Percentiles rank a stretch among this genome's conserved stretches.
These are phyloP conservation scores for Coemansia sp. DNA, from an alignment of 192 early-diverging fungal genomes.

Conservation along the genomic window DNA sequence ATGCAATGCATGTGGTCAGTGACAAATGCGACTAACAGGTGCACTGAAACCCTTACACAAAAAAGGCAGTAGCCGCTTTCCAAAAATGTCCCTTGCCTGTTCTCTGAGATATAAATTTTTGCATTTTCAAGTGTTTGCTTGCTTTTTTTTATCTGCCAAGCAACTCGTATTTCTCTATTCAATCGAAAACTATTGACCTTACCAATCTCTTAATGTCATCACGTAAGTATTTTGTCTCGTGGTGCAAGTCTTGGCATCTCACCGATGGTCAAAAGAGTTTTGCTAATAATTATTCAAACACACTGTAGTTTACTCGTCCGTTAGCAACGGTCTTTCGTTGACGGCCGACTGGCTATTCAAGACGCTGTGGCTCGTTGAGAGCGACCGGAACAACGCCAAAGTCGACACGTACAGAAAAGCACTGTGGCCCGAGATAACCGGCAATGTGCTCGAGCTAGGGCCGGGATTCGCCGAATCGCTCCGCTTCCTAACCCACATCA, in stretches of 20 bases:
- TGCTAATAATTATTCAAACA: background rate
- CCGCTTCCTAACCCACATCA: slow-evolving; percentile 30
- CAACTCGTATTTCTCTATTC: background rate
- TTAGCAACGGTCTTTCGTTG: background rate
- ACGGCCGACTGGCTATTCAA: slow-evolving; percentile 38
- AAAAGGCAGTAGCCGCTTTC: background rate
- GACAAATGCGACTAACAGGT: background rate
- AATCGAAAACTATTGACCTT: background rate
- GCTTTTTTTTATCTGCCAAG: background rate
- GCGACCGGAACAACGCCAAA: slow-evolving; percentile 34
- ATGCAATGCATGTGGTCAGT: background rate
- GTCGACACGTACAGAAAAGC: slow-evolving; percentile 37
- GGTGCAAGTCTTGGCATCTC: background rate
- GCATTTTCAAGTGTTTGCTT: background rate
- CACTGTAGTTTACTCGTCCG: slow-evolving; percentile 5
- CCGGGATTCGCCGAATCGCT: slow-evolving; percentile 42
- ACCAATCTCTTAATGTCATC: background rate
- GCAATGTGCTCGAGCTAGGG: slow-evolving; percentile 47
- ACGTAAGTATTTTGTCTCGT: background rate
- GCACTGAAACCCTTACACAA: background rate
- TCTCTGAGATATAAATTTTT: background rate
- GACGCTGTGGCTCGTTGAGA: slow-evolving; percentile 29
- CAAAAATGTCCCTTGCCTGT: background rate
- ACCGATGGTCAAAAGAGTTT: no score
- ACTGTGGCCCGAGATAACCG: slow-evolving; percentile 39